Percentiles rank a stretch among this genome's conserved stretches.
Evolutionary conservation across 352 stramenopile species (phyloP).

Genomic region (Phytophthora sojae): DNA sequence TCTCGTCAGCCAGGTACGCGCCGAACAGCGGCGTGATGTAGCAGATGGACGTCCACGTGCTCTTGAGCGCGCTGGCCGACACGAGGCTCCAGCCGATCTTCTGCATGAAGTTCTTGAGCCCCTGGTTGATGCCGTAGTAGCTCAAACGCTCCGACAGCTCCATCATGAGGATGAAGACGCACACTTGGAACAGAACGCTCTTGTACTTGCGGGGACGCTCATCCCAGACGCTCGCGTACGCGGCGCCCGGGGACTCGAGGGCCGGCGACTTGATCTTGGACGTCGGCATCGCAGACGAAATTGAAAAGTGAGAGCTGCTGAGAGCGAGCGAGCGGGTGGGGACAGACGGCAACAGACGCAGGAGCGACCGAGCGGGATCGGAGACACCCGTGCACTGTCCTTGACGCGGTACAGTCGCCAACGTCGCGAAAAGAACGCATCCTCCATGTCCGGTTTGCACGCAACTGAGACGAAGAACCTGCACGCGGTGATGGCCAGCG

Average conservation of each 20-base stretch:
- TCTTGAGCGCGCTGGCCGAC: conserved; percentile 66
- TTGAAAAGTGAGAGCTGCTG: background rate
- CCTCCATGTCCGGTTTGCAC: conserved; percentile 28
- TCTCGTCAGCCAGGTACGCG: conserved; percentile 48
- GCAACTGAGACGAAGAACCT: conserved; percentile 24
- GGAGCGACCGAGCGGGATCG: conserved; percentile 13
- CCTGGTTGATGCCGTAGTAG: conserved; percentile 90
- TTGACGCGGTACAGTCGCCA: conserved; percentile 25
- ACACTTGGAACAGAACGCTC: conserved; percentile 68
- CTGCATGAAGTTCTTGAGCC: conserved; percentile 88
- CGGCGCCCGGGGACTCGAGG: conserved; percentile 25
- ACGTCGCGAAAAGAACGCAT: conserved; percentile 12
- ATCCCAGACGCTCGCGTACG: conserved; percentile 50
- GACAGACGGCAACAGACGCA: background rate
- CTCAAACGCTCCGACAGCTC: conserved; percentile 42
- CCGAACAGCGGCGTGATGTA: conserved; percentile 36
- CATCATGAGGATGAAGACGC: conserved; percentile 43
- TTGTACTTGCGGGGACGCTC: conserved; percentile 62
- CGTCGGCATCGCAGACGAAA: conserved; percentile 12
- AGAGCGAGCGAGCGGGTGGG: too few relatives aligned
- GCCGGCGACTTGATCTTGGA: conserved; percentile 47
- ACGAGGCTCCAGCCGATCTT: conserved; percentile 66
- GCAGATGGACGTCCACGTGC: conserved; percentile 34
- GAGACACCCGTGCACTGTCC: conserved; percentile 14
- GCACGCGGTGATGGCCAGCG: background rate